Base-by-base conservation (phyloP, 306 rosid species). In the Quercus engelmannii region DNA sequence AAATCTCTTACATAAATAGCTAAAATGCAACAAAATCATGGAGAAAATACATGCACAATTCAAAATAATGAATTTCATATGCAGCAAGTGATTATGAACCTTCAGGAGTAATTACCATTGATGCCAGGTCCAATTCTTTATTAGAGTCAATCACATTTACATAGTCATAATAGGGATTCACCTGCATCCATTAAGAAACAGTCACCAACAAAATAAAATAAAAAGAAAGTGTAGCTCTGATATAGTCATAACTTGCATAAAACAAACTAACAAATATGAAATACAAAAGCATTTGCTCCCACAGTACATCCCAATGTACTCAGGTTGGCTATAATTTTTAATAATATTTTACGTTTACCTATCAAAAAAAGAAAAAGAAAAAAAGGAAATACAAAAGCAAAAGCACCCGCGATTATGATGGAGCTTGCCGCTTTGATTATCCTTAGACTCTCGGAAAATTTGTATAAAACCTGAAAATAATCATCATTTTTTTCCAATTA, bases 61-160 rank as follows among this genome's bases (percentile, higher is more conserved):
- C 55, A 74, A 56, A 68, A 25, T 19, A 2, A 69, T 49, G 30
- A 23, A 30, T 3, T 19, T 56, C 30, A 23, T 61, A 3, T 6
- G 3, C 65, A 18, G 10, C 52, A 2, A 61, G 49, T 21, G 63
- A 57, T 49, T 26, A 38, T 43, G 71, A 54, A 54, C 68, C 84
- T 69, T 81, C 79, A 81, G n/a, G 43, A 38, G 90, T 14, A 69
- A 92, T 91, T 72, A 85, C 91, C 98, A 93, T 93, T 38, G 95
- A 86, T 41, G 93, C 85, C 87, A 91, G 77, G 81, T 93, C 97
- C 86, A 91, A 80, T 78, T 93, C 98, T 80, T 90, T 93, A 25
- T 93, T 95, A 0, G 98, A 93, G 83, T 93, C 97, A 72, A 93
- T 79, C 59, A 88, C 95, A 56, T 91, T 94, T 76, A 86, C 82